phyloP scores from a whole-genome alignment of 768 basidiomycete genomes.

The Psilocybe cyanescens region DNA sequence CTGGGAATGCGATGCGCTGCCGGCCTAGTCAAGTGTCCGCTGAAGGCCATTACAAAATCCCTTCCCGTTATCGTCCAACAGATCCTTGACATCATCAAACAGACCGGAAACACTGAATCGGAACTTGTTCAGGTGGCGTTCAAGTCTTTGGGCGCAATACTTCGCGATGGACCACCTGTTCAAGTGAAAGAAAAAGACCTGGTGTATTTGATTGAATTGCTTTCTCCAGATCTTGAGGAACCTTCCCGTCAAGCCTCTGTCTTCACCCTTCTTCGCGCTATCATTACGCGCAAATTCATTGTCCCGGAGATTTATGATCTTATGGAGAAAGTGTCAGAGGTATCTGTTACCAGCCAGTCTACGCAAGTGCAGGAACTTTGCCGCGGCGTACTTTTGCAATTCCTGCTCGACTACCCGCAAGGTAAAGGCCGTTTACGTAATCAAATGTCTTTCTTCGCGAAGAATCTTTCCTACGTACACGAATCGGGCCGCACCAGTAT shows the following conservation, averaged over 20 bases:
- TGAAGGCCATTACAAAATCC: slow-evolving; percentile 73
- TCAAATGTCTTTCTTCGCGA: slow-evolving; percentile 90
- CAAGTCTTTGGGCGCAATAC: slow-evolving; percentile 80
- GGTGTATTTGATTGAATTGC: slow-evolving; percentile 81
- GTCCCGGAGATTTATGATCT: slow-evolving; percentile 97
- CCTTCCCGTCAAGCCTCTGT: slow-evolving; percentile 82
- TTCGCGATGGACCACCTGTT: slow-evolving; percentile 86
- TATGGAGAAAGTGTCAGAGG: slow-evolving; percentile 90
- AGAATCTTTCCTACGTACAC: slow-evolving; percentile 88
- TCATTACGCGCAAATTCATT: slow-evolving; percentile 89
- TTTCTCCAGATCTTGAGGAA: slow-evolving; percentile 91
- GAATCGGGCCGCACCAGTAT: slow-evolving; percentile 94
- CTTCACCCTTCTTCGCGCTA: slow-evolving; percentile 88
- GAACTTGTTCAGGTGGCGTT: slow-evolving; percentile 89
- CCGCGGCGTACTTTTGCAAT: slow-evolving; percentile 86
- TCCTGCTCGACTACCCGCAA: slow-evolving; percentile 96
- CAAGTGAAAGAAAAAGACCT: slow-evolving; percentile 91
- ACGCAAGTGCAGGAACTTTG: slow-evolving; percentile 90
- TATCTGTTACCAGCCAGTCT: slow-evolving; percentile 94
- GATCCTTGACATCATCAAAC: slow-evolving; percentile 80
- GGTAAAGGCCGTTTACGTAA: slow-evolving; percentile 88
- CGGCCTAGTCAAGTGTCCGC: slow-evolving; percentile 81
- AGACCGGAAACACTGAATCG: slow-evolving; percentile 85
- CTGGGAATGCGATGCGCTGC: slow-evolving; percentile 82
- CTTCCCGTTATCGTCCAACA: slow-evolving; percentile 85